These are phyloP conservation scores for Saraca asoca DNA, from an alignment of 331 rosid genomes.

Conservation along the genomic window DNA sequence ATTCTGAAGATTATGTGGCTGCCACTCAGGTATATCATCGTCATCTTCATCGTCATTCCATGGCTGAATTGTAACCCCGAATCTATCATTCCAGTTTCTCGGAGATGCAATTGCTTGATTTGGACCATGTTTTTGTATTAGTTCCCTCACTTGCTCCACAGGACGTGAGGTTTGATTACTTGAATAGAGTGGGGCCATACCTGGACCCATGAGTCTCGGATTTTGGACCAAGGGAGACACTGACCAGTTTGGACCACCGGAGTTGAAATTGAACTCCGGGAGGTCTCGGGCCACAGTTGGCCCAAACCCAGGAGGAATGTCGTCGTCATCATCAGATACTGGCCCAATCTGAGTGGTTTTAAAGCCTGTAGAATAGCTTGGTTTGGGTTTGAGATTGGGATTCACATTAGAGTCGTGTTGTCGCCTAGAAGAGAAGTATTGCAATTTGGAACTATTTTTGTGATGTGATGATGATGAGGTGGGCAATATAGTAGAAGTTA, in stretches of 20 bases:
- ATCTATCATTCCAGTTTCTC: slow-evolving; percentile 55
- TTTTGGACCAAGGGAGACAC: slow-evolving; percentile 34
- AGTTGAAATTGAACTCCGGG: slow-evolving; percentile 81
- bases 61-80: slow-evolving; percentile 51
- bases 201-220: slow-evolving; percentile 32
- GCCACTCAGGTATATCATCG: slow-evolving; percentile 98
- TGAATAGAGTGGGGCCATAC: slow-evolving; percentile 31
- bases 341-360: slow-evolving; percentile 29
- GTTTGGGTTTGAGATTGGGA: slow-evolving; percentile 44
- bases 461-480: slow-evolving; percentile 62
- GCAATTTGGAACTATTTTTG: slow-evolving; percentile 78
- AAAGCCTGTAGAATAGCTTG: slow-evolving; percentile 32
- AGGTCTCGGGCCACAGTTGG: slow-evolving; percentile 67
- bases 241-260: slow-evolving; percentile 46
- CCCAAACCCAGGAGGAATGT: slow-evolving; percentile 97
- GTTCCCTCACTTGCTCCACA: slow-evolving; percentile 87
- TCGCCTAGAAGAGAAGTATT: slow-evolving; percentile 62
- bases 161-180: slow-evolving; percentile 54
- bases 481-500: slow-evolving; percentile 67
- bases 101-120: slow-evolving; percentile 30
- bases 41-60: slow-evolving; percentile 78
- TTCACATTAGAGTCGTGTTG: slow-evolving; percentile 60
- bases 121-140: slow-evolving; percentile 84
- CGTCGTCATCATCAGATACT: slow-evolving; percentile 48
- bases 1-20: slow-evolving; percentile 60